Conservation (phyloP, 768 basidiomycete species). For the Suillus subaureus region DNA sequence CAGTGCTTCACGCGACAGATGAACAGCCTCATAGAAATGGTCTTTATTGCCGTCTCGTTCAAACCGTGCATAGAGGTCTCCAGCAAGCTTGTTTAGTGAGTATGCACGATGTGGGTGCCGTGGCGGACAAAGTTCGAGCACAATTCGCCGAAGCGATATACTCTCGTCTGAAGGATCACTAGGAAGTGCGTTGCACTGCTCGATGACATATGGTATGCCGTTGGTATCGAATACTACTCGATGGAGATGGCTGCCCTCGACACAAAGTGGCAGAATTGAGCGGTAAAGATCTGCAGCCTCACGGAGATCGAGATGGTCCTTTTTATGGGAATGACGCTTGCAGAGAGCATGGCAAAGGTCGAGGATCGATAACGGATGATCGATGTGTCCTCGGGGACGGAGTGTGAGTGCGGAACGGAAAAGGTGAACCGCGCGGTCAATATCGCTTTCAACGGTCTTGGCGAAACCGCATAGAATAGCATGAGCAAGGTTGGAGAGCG, state of each 20-base stretch:
- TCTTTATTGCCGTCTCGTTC: neutral
- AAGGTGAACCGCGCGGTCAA: neutral
- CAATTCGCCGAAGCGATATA: neutral
- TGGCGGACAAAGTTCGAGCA: neutral
- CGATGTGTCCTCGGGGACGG: neutral
- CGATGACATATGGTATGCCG: neutral
- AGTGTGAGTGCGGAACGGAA: neutral
- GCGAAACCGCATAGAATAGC: neutral
- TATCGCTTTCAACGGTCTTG: neutral
- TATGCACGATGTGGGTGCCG: too few relatives aligned
- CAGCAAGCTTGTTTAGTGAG: neutral
- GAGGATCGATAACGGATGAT: neutral
- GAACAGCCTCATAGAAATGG: neutral
- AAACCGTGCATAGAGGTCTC: neutral
- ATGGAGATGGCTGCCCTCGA: neutral
- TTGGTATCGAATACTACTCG: neutral
- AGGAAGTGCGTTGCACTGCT: neutral
- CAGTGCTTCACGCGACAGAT: neutral
- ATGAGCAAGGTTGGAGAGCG: conserved; percentile 6
- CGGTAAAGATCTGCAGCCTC: neutral
- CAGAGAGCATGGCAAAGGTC: neutral
- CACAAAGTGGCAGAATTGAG: neutral
- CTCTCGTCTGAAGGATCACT: conserved; percentile 1
- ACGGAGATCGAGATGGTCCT: neutral
- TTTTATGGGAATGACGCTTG: neutral